A percentile compares a stretch with the other conserved stretches of the same genome.
Evolutionary conservation across 1,139 yeast species (phyloP).

Genomic region (Saccharomyces hybrid): DNA sequence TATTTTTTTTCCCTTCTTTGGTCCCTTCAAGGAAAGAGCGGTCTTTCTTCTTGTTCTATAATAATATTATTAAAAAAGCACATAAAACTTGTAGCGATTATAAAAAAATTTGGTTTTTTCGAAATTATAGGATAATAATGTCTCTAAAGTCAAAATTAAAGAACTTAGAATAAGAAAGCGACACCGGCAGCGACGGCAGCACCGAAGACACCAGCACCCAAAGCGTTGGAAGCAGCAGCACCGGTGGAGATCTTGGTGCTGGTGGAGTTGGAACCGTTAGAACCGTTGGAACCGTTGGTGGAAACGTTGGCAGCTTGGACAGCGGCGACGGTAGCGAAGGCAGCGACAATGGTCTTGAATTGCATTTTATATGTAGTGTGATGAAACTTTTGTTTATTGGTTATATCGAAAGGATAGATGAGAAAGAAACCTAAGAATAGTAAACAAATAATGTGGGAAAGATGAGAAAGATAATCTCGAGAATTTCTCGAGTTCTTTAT

Average conservation of each 20-base stretch:
- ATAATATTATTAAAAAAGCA: constrained; percentile 1
- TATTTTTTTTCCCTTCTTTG: constrained; percentile 1
- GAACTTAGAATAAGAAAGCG: constrained; percentile 53
- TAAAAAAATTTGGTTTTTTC: background rate
- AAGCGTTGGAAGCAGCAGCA: constrained; percentile 47
- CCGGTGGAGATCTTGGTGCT: constrained; percentile 39
- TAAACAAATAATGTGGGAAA: background rate
- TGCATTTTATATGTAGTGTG: constrained; percentile 38
- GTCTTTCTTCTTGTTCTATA: constrained; percentile 1
- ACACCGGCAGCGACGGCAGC: constrained; percentile 72
- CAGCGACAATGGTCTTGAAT: constrained; percentile 47
- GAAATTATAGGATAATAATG: background rate
- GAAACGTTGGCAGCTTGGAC: constrained; percentile 26
- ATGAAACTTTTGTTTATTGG: background rate
- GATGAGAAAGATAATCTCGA: background rate
- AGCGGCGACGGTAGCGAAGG: constrained; percentile 21
- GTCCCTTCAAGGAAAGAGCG: constrained; percentile 1
- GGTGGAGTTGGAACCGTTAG: constrained; percentile 18
- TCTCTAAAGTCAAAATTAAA: background rate
- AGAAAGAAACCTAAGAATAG: background rate
- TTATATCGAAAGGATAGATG: background rate
- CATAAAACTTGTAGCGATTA: background rate
- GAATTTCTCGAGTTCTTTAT: background rate
- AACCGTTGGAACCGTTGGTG: constrained; percentile 34
- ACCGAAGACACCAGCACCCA: constrained; percentile 59